A percentile compares a stretch with the other conserved stretches of the same genome.
Conservation (phyloP, 2,329 filamentous ascomycete genomes). For the Trichoderma oligosporum region DNA sequence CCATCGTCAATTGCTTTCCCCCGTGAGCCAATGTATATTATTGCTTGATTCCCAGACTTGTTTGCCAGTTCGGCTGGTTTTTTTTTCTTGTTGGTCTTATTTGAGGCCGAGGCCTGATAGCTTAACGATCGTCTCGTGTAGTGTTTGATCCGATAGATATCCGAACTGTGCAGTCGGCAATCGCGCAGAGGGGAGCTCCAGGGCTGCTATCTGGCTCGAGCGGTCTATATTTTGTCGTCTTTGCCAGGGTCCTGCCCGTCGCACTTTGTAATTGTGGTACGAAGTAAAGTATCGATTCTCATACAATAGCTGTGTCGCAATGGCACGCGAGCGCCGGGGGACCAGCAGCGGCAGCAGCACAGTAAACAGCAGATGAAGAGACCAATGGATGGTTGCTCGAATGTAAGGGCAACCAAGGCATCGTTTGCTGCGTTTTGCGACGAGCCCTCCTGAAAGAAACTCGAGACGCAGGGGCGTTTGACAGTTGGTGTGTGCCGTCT, state of each 20-base stretch:
- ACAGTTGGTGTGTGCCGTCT: constrained; percentile 6
- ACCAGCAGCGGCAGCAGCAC: constrained; percentile 17
- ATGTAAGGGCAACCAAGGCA: constrained; percentile 35
- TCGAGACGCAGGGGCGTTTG: constrained; percentile 14
- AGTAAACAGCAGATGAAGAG: constrained; percentile 9
- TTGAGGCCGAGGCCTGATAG: not conserved
- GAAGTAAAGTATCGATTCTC: not conserved
- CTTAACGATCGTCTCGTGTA: not conserved
- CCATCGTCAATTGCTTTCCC: constrained; percentile 31
- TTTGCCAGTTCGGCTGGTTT: not conserved
- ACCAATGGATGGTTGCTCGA: constrained; percentile 16
- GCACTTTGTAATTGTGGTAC: not conserved
- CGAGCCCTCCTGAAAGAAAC: constrained; percentile 13
- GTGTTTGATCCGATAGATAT: not conserved
- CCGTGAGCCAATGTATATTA: not conserved
- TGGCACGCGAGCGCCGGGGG: constrained; percentile 1
- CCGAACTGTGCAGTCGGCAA: not conserved
- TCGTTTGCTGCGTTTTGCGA: constrained; percentile 33
- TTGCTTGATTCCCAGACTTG: too few relatives aligned
- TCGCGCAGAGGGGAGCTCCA: constrained; percentile 2
- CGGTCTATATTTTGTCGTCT: constrained; percentile 10
- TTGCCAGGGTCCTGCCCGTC: constrained; percentile 6
- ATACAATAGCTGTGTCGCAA: constrained; percentile 16
- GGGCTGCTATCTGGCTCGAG: constrained; percentile 18
- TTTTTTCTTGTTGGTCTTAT: not conserved